A percentile compares a stretch with the other conserved stretches of the same genome.
phyloP scores from a whole-genome alignment of 495 filamentous ascomycete species.

The Mytilinidion resinicola region DNA sequence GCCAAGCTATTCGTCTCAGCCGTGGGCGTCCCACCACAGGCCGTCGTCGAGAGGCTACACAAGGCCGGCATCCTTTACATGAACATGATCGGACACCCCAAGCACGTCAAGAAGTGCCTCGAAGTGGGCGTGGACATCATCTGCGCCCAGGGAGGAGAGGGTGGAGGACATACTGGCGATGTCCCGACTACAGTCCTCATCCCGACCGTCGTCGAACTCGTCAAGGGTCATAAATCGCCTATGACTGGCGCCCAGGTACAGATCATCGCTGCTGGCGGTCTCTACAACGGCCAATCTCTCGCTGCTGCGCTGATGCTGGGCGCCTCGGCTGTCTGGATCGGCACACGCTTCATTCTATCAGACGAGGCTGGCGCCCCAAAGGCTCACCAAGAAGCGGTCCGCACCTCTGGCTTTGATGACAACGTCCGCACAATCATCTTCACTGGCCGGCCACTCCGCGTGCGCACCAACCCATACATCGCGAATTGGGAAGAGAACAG shows the following conservation, averaged over 20 bases:
- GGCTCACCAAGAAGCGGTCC: constrained; percentile 94
- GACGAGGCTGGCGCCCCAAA: constrained; percentile 92
- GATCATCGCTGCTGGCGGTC: constrained; percentile 88
- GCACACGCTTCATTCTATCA: constrained; percentile 86
- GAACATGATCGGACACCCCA: constrained; percentile 99
- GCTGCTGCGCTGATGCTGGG: constrained; percentile 90
- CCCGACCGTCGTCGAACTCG: constrained; percentile 79
- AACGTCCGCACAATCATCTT: constrained; percentile 96
- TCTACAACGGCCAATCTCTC: constrained; percentile 86
- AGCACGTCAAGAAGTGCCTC: constrained; percentile 92
- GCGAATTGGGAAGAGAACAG: constrained; percentile 94
- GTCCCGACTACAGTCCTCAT: constrained; percentile 85
- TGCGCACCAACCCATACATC: constrained; percentile 90
- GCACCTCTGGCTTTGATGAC: constrained; percentile 86
- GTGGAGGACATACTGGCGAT: constrained; percentile 86
- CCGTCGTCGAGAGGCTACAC: constrained; percentile 85
- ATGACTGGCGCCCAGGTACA: constrained; percentile 81
- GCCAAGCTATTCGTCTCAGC: constrained; percentile 94
- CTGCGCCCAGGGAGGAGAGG: constrained; percentile 89
- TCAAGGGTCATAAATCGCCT: constrained; percentile 74
- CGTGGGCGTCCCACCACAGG: constrained; percentile 85
- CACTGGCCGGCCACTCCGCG: constrained; percentile 89
- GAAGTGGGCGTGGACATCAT: constrained; percentile 86
- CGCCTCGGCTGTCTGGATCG: constrained; percentile 89
- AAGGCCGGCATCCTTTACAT: constrained; percentile 85